phyloP scores from a whole-genome alignment of 2,329 filamentous ascomycete species.

The Sphaerulina vaccinii region DNA sequence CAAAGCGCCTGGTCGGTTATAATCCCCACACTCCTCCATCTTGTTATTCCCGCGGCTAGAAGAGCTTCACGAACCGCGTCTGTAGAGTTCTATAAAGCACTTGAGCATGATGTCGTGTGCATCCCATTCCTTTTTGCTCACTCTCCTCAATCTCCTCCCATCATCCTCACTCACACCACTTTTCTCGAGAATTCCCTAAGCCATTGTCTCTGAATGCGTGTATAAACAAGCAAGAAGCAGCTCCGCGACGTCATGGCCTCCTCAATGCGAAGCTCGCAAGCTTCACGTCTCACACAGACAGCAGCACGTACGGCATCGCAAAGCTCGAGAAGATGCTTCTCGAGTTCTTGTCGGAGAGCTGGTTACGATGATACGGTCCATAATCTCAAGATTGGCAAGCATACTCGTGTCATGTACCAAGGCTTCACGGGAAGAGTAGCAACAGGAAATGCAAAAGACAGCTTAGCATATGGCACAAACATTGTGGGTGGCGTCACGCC shows the following conservation, averaged over 20 bases:
- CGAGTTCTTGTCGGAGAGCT: slow-evolving; percentile 32
- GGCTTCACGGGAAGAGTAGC: slow-evolving; percentile 69
- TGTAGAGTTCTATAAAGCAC: slow-evolving; percentile 19
- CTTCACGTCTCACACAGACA: slow-evolving; percentile 21
- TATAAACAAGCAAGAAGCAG: not conserved
- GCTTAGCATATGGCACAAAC: slow-evolving; percentile 74
- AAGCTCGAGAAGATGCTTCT: slow-evolving; percentile 29
- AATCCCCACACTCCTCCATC: no score
- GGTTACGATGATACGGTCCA: slow-evolving; percentile 62
- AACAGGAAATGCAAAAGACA: slow-evolving; percentile 74
- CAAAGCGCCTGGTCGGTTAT: no score
- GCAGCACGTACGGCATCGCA: slow-evolving; percentile 13
- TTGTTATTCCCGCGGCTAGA: no score
- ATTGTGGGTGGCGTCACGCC: slow-evolving; percentile 78
- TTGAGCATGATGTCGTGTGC: slow-evolving; percentile 11
- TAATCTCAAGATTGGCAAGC: slow-evolving; percentile 65
- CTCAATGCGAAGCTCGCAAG: slow-evolving; percentile 23
- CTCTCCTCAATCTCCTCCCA: not conserved
- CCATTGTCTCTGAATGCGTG: not conserved
- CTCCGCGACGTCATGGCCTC: slow-evolving; percentile 29
- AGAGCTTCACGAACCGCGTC: no score
- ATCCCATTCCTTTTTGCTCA: not conserved
- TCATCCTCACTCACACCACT: not conserved
- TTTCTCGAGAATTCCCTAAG: not conserved
- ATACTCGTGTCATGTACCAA: slow-evolving; percentile 68